Evolutionary conservation across 192 early-diverging fungal genomes (phyloP), one percentile per base, ranked within the genome.

Genomic region (Coemansia sp.): DNA sequence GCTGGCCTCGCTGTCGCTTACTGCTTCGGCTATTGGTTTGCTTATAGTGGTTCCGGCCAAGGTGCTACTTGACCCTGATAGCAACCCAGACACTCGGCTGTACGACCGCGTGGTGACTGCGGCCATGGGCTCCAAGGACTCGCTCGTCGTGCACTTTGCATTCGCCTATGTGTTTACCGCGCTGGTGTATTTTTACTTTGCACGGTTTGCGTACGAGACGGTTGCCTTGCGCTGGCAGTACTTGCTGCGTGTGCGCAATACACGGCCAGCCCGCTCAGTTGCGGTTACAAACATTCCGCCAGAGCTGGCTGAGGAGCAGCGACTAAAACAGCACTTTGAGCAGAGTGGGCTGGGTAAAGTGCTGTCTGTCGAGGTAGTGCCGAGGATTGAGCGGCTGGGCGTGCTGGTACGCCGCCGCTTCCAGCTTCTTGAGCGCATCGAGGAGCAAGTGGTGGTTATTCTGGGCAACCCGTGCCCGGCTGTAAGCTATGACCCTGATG

Each of bases 381-480:
- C 77, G 21, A 65, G 73, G 53, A 84, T 88, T 27, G 64, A 79
- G 11, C 60, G 80, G 12, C 69, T 92, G 27, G 82, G 83, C 48
- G 81, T 80, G 5, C 64, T 87, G 22, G 84, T 91, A 12, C 77
- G 85, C 29, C 72, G 82, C 39, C 75, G 91, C 9, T 75, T 80
- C n/a, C 63, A 80, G 14, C 68, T 80, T 25, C 68, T 92, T 6
- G 63, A 68, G 16, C 54, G 69, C 14, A 73, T 91, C 22, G 91
- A 92, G 64, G 64, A 64, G 21, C 80, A 69, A 2, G 82, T 85
- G 35, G 69, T 83, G 0, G 49, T 70, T 6, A 84, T 86, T 23
- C 86, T 88, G 63, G 89, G 89, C 17, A 92, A 92, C 57, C 91
- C 91, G 0, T 91, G 89, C 47, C 35, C 50, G 6, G 83, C 87